Evolutionary conservation across 1,284 basidiomycete species (phyloP), one percentile per base, ranked within the genome.

Genomic region (Termitomyces sp.): DNA sequence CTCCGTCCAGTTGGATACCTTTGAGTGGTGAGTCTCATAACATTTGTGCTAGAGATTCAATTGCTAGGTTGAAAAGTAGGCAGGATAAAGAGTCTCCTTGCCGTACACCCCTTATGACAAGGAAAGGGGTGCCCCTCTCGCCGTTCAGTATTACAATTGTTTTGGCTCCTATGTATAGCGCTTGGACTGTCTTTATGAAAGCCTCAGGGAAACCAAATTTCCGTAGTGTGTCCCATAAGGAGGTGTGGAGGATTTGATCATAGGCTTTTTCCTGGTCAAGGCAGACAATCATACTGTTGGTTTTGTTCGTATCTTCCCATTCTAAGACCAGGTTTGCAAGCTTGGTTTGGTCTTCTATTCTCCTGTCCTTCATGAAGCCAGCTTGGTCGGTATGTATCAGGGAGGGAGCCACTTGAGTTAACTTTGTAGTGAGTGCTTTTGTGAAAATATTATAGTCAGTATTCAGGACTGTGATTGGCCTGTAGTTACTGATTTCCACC

Each of bases 211-310:
- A 14, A 5, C 33, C 33, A 4, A 34, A 34, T 14, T 34, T 63
- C 7, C 49, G 55, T 1, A 68, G 67, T 43, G 70, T 69, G 9
- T 49, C 11, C 18, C 57, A 16, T 26, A 72, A 61, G 33, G 72
- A 50, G 21, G 38, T 0, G 54, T 49, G 33, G 62, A 63, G n/a
- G 71, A 72, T 48, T 24, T 24, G 2, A 24, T 24, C 5, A 5
- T 24, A 24, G 2, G 21, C 21, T 24, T 24, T 24, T 5, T 72
- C 72, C 57, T 74, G 71, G 57, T 74, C 70, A 3, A 72, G 62
- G 4, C 60, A 60, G 0, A 73, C 42, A 2, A 73, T 24, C 21
- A 24, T 24, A 2, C 5, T 5, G 5, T 24, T 24, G 2, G 5
- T 5, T 24, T 5, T 5, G 66, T 47, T 51, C 21, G 46, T 35